A percentile compares a stretch with the other conserved stretches of the same genome.
Conservation (phyloP, 208 protist species). For the Spongospora subterranea region DNA sequence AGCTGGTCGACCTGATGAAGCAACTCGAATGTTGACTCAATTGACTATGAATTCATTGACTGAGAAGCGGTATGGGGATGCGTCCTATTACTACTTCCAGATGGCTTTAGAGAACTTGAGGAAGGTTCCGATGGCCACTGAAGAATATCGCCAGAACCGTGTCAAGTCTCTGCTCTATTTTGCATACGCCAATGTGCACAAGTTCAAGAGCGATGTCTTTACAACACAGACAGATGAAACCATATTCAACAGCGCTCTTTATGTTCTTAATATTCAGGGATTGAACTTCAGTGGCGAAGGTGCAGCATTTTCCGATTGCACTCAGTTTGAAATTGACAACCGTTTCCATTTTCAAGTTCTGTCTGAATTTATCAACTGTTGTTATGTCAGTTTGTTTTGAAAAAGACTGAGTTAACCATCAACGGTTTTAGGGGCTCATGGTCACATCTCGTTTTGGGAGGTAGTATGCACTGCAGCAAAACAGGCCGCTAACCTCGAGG, state of each 20-base stretch:
- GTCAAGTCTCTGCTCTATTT: neutral
- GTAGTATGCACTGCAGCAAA: neutral
- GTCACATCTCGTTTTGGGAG: neutral
- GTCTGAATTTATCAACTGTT: too few species aligned
- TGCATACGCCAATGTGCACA: constrained; percentile 16
- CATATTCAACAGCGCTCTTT: constrained; percentile 45
- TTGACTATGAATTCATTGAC: neutral
- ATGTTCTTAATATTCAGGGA: constrained; percentile 39
- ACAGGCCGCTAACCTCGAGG: constrained; percentile 20
- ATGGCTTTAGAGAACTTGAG: neutral
- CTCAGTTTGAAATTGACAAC: neutral
- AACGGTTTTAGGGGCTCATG: neutral
- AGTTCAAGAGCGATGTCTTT: neutral
- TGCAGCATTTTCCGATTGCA: neutral
- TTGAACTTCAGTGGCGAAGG: neutral
- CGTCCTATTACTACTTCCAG: constrained; percentile 34
- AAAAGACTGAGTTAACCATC: too few species aligned
- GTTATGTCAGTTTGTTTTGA: too few species aligned
- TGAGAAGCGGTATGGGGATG: constrained; percentile 17
- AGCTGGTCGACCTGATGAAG: constrained; percentile 49
- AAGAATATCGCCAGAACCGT: neutral
- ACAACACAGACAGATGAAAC: constrained; percentile 16
- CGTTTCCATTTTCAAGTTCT: neutral
- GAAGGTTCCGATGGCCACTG: neutral
- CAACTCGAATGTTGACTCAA: constrained; percentile 20